phyloP scores from a whole-genome alignment of 805 yeast genomes.

The Ogataea dorogensis region DNA sequence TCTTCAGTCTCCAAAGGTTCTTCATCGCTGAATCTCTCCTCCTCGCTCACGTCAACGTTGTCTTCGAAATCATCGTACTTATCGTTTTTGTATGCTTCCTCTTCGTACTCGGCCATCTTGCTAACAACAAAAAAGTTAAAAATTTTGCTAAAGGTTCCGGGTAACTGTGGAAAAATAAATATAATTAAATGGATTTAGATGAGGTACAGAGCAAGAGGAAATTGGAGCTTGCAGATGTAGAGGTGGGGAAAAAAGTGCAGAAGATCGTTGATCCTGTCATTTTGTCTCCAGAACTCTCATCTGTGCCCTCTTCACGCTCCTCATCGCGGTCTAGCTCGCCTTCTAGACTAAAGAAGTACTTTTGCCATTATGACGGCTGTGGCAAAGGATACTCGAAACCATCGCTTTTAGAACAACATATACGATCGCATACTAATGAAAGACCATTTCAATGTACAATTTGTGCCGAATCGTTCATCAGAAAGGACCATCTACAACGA shows the following conservation, averaged over 20 bases:
- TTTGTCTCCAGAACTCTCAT: constrained; percentile 5
- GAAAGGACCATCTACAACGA: constrained; percentile 79
- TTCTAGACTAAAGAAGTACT: constrained; percentile 55
- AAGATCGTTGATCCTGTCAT: background rate
- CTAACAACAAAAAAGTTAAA: constrained; percentile 8
- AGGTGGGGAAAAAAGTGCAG: background rate
- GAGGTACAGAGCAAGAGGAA: background rate
- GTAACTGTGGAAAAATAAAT: constrained; percentile 2
- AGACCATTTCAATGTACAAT: constrained; percentile 68
- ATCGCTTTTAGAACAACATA: constrained; percentile 77
- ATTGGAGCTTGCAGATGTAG: background rate
- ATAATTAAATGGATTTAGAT: background rate
- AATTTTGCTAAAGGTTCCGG: constrained; percentile 7
- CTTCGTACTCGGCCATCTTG: constrained; percentile 56
- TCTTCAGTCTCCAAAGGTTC: constrained; percentile 55
- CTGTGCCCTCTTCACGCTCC: constrained; percentile 13
- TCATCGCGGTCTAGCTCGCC: constrained; percentile 38
- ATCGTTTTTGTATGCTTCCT: constrained; percentile 57
- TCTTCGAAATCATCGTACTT: constrained; percentile 80
- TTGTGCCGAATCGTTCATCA: constrained; percentile 65
- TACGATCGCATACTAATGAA: constrained; percentile 73
- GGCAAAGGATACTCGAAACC: constrained; percentile 78
- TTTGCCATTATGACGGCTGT: constrained; percentile 67
- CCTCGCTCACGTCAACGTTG: constrained; percentile 49
- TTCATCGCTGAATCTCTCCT: constrained; percentile 41